Percentiles rank a stretch among this genome's conserved stretches.
Evolutionary conservation across 2,329 filamentous ascomycete species (phyloP).

Genomic region (Epicoccum sorghinum): DNA sequence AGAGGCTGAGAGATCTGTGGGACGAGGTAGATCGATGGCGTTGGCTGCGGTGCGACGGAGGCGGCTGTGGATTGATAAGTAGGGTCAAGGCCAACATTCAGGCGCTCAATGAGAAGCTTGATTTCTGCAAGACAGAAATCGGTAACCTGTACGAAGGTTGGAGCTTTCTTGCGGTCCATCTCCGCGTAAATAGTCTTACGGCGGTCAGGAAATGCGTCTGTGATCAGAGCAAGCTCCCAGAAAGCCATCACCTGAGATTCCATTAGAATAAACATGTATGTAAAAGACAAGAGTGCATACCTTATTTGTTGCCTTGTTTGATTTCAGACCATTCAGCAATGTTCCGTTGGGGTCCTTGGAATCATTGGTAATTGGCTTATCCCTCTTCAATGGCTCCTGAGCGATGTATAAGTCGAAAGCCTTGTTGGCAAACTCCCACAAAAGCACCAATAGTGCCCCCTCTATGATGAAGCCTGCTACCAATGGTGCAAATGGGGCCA

Average conservation of each 20-base stretch:
- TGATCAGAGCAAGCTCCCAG: constrained; percentile 87
- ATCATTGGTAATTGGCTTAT: constrained; percentile 80
- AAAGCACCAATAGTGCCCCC: constrained; percentile 68
- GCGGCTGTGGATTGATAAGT: constrained; percentile 26
- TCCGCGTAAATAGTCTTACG: constrained; percentile 85
- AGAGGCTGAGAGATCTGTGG: constrained; percentile 58
- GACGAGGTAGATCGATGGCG: constrained; percentile 51
- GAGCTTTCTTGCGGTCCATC: constrained; percentile 79
- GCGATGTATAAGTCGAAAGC: constrained; percentile 82
- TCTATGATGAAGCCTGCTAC: constrained; percentile 59
- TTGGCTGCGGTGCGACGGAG: constrained; percentile 20
- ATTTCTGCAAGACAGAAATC: constrained; percentile 72
- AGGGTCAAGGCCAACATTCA: constrained; percentile 58
- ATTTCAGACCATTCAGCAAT: constrained; percentile 80
- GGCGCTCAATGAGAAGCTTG: constrained; percentile 68
- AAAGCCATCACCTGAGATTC: constrained; percentile 73
- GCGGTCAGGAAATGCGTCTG: constrained; percentile 73
- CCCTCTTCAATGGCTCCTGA: constrained; percentile 81
- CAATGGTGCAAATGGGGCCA: constrained; percentile 62
- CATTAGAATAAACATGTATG: constrained; percentile 13
- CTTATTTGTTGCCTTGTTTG: constrained; percentile 78
- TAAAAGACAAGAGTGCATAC: constrained; percentile 51
- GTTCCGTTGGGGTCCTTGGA: constrained; percentile 93
- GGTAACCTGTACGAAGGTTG: constrained; percentile 82
- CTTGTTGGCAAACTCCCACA: constrained; percentile 79